Conservation (phyloP, 164 flowering plant genomes). For the Platanus orientalis region DNA sequence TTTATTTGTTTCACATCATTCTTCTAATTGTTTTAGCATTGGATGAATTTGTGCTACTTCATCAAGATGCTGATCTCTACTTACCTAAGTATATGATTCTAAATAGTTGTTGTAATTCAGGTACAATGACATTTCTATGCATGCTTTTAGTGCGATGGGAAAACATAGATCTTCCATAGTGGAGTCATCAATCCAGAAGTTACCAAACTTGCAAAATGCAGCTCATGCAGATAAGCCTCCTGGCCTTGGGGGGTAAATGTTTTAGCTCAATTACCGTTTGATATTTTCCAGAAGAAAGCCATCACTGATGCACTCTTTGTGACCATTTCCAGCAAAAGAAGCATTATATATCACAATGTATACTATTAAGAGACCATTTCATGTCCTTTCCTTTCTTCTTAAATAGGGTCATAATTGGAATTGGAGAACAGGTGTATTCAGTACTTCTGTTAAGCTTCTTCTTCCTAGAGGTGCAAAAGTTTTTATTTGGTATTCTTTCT, state of each 20-base stretch:
- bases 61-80: background rate
- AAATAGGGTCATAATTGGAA: conserved; percentile 65
- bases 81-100: background rate
- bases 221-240: conserved; percentile 38
- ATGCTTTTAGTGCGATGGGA: conserved; percentile 66
- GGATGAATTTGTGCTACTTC: background rate
- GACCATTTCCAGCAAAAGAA: conserved; percentile 1
- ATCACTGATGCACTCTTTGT: background rate
- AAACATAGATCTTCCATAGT: conserved; percentile 18
- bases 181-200: conserved; percentile 31
- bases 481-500: background rate
- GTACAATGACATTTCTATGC: conserved; percentile 92
- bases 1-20: background rate
- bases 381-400: conserved; percentile 3
- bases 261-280: conserved; percentile 2
- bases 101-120: conserved; percentile 30
- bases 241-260: conserved; percentile 72
- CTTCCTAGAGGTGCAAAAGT: conserved; percentile 63
- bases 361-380: background rate
- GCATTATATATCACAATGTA: background rate
- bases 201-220: conserved; percentile 20
- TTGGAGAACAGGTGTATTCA: conserved; percentile 78
- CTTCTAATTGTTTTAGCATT: background rate
- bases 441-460: conserved; percentile 65
- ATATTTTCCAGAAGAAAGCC: background rate